Evolutionary conservation across 805 yeast genomes (phyloP).

Genomic region (Saturnispora kantuleensis): DNA sequence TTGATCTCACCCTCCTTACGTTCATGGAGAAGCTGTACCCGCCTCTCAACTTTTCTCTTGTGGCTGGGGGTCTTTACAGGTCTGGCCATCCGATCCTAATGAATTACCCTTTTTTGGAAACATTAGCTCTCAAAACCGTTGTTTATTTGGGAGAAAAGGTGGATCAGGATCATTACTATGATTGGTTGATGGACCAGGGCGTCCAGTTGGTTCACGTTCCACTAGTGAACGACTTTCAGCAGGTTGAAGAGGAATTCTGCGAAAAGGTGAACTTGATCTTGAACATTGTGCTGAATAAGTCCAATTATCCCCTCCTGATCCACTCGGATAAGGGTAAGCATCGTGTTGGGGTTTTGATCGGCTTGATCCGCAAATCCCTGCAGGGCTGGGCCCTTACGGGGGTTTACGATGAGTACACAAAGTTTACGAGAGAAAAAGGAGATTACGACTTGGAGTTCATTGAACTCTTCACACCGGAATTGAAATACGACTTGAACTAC

Average conservation of each 20-base stretch:
- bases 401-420: slow-evolving; percentile 85
- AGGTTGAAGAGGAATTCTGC: slow-evolving; percentile 30
- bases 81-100: slow-evolving; percentile 90
- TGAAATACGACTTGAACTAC: slow-evolving; percentile 36
- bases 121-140: slow-evolving; percentile 64
- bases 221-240: slow-evolving; percentile 14
- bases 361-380: slow-evolving; percentile 70
- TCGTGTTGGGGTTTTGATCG: slow-evolving; percentile 89
- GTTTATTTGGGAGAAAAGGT: slow-evolving; percentile 75
- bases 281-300: slow-evolving; percentile 44
- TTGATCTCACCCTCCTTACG: background rate
- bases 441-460: slow-evolving; percentile 87
- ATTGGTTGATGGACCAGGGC: slow-evolving; percentile 44
- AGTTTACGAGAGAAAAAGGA: slow-evolving; percentile 89
- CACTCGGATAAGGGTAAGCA: slow-evolving; percentile 98
- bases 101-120: slow-evolving; percentile 70
- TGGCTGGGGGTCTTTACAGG: slow-evolving; percentile 78
- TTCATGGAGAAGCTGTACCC: slow-evolving; percentile 46
- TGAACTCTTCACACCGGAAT: slow-evolving; percentile 64
- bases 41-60: slow-evolving; percentile 83
- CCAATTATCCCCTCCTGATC: slow-evolving; percentile 77
- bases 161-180: slow-evolving; percentile 52
- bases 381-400: slow-evolving; percentile 95
- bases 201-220: slow-evolving; percentile 50
- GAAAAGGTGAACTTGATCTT: slow-evolving; percentile 40